These are phyloP conservation scores for Trifolium subterraneum DNA, from an alignment of 306 rosid genomes.

Conservation along the genomic window DNA sequence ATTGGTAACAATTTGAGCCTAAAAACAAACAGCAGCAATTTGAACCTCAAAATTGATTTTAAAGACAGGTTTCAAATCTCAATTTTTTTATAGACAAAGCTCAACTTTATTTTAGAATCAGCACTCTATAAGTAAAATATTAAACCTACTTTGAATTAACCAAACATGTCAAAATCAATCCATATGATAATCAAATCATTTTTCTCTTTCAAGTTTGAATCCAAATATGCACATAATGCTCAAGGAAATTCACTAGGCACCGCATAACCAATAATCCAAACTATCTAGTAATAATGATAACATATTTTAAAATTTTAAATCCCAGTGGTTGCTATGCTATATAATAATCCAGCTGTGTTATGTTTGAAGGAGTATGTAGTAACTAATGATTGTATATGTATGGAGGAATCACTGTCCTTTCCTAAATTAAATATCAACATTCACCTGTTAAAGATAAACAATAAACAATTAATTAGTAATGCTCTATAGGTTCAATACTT, in stretches of 20 bases:
- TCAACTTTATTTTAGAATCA: too few species aligned
- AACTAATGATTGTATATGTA: not conserved
- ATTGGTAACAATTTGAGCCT: too few species aligned
- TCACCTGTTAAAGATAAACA: conserved; percentile 8
- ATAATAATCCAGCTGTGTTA: conserved; percentile 16
- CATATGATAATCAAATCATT: too few species aligned
- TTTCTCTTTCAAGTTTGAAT: too few species aligned
- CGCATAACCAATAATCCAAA: not conserved
- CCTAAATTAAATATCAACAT: conserved; percentile 32
- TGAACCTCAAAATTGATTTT: not conserved
- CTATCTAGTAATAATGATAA: not conserved
- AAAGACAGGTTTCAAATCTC: not conserved
- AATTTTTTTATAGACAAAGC: too few species aligned
- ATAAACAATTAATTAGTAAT: not conserved
- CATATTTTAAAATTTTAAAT: not conserved
- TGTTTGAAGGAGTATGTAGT: not conserved
- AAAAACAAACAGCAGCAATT: too few species aligned
- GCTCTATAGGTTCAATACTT: not conserved
- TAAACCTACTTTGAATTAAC: not conserved
- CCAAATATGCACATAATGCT: not conserved
- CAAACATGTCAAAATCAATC: not conserved
- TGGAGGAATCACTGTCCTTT: not conserved
- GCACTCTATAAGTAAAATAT: not conserved
- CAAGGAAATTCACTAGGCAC: not conserved
- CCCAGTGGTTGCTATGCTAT: not conserved